phyloP scores from a whole-genome alignment of 202 grass and related monocot genomes.

The Setaria viridis region DNA sequence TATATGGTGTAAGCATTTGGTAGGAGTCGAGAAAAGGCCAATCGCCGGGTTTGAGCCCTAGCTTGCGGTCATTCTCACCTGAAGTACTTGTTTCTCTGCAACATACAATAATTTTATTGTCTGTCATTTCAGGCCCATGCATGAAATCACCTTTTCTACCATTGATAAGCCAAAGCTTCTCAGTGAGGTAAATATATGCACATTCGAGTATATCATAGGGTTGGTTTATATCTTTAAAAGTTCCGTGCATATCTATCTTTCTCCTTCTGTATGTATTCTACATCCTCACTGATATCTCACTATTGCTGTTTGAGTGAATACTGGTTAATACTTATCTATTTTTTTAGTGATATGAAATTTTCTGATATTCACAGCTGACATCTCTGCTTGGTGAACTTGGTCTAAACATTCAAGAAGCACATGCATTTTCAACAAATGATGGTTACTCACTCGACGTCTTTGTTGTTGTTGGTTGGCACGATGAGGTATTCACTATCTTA shows the following conservation, averaged over 20 bases:
- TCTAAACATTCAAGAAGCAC: constrained; percentile 98
- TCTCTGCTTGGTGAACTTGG: constrained; percentile 89
- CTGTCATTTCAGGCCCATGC: constrained; percentile 85
- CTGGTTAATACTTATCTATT: constrained; percentile 10
- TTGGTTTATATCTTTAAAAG: constrained; percentile 5
- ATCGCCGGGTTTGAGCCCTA: background rate
- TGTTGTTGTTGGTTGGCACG: constrained; percentile 93
- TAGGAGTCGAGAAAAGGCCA: too few species aligned
- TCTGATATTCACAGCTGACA: constrained; percentile 67
- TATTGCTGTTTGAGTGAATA: constrained; percentile 12
- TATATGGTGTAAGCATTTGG: background rate
- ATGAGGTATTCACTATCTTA: constrained; percentile 64
- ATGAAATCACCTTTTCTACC: constrained; percentile 97
- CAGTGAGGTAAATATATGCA: constrained; percentile 70
- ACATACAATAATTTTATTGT: constrained; percentile 34
- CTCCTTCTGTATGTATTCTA: background rate
- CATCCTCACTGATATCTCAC: constrained; percentile 26
- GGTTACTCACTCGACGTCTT: constrained; percentile 95
- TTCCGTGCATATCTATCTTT: constrained; percentile 16
- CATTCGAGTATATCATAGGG: constrained; percentile 3
- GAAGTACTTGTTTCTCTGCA: constrained; percentile 31
- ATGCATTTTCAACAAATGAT: constrained; percentile 98
- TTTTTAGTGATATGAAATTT: constrained; percentile 31
- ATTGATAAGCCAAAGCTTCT: constrained; percentile 99
- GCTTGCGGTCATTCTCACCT: background rate